Evolutionary conservation across 306 rosid species (phyloP), one percentile per base, ranked within the genome.

Genomic region (Cicer arietinum): DNA sequence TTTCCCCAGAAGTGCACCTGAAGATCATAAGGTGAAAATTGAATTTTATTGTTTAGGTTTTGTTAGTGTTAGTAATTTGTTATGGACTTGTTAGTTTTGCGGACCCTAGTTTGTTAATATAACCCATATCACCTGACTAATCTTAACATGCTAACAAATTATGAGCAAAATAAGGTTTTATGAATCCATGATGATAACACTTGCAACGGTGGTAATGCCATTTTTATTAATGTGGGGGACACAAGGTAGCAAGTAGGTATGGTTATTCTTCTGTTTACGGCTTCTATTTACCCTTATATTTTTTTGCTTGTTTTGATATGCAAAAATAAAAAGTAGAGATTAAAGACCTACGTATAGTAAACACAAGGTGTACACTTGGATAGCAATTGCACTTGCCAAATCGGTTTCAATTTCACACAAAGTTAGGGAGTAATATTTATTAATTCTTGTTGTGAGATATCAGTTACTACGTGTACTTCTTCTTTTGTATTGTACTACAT

Each of bases 1-100:
- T 74, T 74, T 69, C 74, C 76, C 64, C 81, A 14, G 42, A 76
- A 61, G 53, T 45, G 81, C 79, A 22, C 44, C 50, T 30, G 63
- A 63, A 69, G 83, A 78, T 44, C 79, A 71, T 20, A 65, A 84
- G 85, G 81, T 78, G 86, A 78, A 78, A 65, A 39, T 75, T 68
- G 35, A 78, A 44, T 69, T 43, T 64, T 63, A 40, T 45, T 1
- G 42, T 54, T 69, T 25, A 60, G 66, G 61, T 57, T 50, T 35
- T 61, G 73, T 52, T 43, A 51, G 30, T 67, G 16, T 69, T 37
- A 67, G 69, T 76, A 25, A 69, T 67, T 59, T 48, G 66, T 48
- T 62, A n/a, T 39, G 63, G 56, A 46, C 53, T 43, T 56, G 62
- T 11, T 52, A 44, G 47, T 70, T 39, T 56, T 76, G 37, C 18